phyloP scores from a whole-genome alignment of 257 asterid genomes.

The Solanum dulcamara region DNA sequence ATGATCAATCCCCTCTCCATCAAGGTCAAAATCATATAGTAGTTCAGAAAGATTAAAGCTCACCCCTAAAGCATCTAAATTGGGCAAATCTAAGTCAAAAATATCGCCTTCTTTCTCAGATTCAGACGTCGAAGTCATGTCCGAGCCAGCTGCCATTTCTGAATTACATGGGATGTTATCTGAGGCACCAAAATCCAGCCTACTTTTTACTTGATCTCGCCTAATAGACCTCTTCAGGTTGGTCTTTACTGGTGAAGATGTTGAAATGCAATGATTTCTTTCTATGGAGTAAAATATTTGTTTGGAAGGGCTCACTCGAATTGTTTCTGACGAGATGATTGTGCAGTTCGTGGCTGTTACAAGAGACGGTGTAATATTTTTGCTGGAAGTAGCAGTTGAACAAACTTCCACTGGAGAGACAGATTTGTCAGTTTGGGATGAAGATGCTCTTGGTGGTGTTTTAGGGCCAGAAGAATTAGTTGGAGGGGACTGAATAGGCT shows the following conservation, averaged over 20 bases:
- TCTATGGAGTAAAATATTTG: slow-evolving; percentile 65
- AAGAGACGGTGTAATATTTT: slow-evolving; percentile 32
- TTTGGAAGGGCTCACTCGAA: slow-evolving; percentile 70
- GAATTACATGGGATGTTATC: slow-evolving; percentile 32
- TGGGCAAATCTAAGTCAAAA: slow-evolving; percentile 61
- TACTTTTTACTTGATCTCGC: slow-evolving; percentile 75
- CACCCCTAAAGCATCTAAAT: slow-evolving; percentile 55
- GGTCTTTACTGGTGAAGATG: slow-evolving; percentile 61
- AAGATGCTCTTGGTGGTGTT: slow-evolving; percentile 65
- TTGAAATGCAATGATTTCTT: slow-evolving; percentile 49
- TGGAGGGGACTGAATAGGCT: slow-evolving; percentile 47
- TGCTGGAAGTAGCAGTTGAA: slow-evolving; percentile 45
- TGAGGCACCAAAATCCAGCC: slow-evolving; percentile 66
- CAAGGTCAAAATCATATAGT: slow-evolving; percentile 29
- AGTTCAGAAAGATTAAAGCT: slow-evolving; percentile 26
- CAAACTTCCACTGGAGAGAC: slow-evolving; percentile 33
- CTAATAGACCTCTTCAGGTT: slow-evolving; percentile 29
- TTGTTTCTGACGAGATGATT: slow-evolving; percentile 68
- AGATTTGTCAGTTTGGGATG: slow-evolving; percentile 53
- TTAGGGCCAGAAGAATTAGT: slow-evolving; percentile 54
- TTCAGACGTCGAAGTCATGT: slow-evolving; percentile 46
- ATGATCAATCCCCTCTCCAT: slow-evolving; percentile 14
- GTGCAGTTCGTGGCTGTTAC: slow-evolving; percentile 66
- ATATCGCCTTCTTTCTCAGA: slow-evolving; percentile 50
- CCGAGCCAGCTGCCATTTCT: slow-evolving; percentile 29